Evolutionary conservation across 1,284 basidiomycete genomes (phyloP).

Genomic region (Trichosporon ovoides): DNA sequence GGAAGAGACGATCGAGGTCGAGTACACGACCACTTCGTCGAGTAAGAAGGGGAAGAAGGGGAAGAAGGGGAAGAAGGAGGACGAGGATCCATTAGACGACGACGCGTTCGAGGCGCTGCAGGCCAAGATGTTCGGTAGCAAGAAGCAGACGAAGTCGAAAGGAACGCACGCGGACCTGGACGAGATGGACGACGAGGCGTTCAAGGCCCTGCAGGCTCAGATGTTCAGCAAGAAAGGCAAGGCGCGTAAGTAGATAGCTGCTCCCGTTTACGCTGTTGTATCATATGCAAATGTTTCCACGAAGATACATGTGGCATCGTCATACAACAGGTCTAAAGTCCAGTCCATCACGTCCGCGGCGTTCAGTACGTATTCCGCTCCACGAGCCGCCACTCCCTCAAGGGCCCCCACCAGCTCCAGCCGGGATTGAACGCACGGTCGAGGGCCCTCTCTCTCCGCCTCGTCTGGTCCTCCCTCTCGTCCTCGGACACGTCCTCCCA

Average conservation of each 20-base stretch:
- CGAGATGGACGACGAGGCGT: conserved; percentile 43
- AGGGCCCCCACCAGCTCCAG: conserved; percentile 48
- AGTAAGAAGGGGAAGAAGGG: conserved; percentile 20
- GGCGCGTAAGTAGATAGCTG: neutral
- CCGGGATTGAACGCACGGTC: conserved; percentile 20
- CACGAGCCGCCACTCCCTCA: conserved; percentile 40
- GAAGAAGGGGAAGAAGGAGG: conserved; percentile 17
- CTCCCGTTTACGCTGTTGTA: neutral
- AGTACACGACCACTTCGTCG: conserved; percentile 10
- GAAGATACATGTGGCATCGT: too few species aligned
- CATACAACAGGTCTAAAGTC: too few species aligned
- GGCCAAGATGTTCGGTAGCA: conserved; percentile 36
- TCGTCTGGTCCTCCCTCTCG: too few species aligned
- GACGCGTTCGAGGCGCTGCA: conserved; percentile 43
- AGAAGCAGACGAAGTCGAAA: conserved; percentile 16
- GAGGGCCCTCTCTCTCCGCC: too few species aligned
- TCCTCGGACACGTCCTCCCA: conserved; percentile 15
- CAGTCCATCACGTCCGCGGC: too few species aligned
- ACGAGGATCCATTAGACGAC: conserved; percentile 26
- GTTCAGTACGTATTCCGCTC: conserved; percentile 29
- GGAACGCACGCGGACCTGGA: conserved; percentile 22
- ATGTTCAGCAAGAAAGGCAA: conserved; percentile 38
- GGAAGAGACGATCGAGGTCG: conserved; percentile 23
- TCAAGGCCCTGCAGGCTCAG: conserved; percentile 43
- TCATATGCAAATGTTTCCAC: neutral